Evolutionary conservation across 495 filamentous ascomycete species (phyloP).

Genomic region (Neurospora tetrasperma): DNA sequence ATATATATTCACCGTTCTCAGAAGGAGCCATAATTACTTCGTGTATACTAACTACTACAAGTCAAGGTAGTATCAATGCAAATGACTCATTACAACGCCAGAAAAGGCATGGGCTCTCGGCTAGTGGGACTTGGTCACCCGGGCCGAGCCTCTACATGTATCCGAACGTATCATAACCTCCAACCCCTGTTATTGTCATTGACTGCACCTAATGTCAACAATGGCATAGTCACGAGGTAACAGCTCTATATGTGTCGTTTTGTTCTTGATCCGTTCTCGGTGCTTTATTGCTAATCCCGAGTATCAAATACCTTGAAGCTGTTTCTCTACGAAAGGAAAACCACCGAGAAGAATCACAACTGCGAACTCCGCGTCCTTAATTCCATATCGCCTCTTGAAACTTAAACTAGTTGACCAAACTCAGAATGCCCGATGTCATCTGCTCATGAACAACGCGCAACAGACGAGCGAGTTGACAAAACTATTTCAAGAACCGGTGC

Average conservation of each 20-base stretch:
- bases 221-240: neutral
- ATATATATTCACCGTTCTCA: neutral
- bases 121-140: neutral
- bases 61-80: neutral
- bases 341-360: conserved; percentile 11
- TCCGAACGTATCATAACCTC: neutral
- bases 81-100: neutral
- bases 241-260: neutral
- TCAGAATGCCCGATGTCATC: neutral
- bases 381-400: conserved; percentile 41
- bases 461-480: neutral
- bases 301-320: neutral
- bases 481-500: neutral
- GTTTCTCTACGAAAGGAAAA: neutral
- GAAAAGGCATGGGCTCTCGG: neutral
- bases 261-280: neutral
- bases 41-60: neutral
- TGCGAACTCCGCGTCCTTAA: conserved; percentile 12
- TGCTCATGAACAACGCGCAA: neutral
- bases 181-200: neutral
- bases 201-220: neutral
- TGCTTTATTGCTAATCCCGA: neutral
- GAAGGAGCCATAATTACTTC: neutral
- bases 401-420: neutral
- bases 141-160: neutral